phyloP scores from a whole-genome alignment of 371 early-diverging fungal genomes.

The Blastocladiella emersonii region DNA sequence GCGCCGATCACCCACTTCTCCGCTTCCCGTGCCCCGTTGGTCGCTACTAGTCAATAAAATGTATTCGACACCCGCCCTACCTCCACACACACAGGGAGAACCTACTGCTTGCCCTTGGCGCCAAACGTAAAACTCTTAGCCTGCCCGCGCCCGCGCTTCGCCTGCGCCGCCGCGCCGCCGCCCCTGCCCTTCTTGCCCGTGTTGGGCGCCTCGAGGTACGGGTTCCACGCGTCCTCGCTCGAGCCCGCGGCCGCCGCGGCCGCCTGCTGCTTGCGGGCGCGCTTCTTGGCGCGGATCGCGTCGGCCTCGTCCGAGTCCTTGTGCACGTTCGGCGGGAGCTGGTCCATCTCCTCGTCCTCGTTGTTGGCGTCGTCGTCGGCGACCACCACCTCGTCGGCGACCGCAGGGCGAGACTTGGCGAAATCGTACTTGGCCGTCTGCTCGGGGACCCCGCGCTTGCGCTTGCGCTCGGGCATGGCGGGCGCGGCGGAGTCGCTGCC shows the following conservation, averaged over 20 bases:
- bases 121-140: too few species aligned
- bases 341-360: neutral
- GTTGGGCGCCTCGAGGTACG: neutral
- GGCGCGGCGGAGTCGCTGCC: neutral
- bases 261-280: neutral
- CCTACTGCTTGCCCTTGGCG: too few species aligned
- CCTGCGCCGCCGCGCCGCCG: too few species aligned
- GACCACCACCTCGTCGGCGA: neutral
- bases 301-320: neutral
- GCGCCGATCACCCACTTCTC: too few species aligned
- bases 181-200: neutral
- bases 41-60: too few species aligned
- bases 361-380: neutral
- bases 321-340: too few species aligned
- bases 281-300: neutral
- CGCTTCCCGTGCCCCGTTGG: too few species aligned
- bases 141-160: too few species aligned
- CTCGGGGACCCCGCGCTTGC: neutral
- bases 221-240: neutral
- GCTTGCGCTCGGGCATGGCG: neutral
- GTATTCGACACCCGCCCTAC: too few species aligned
- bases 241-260: too few species aligned
- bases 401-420: neutral
- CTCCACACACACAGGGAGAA: too few species aligned
- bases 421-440: constrained; percentile 1